Base-by-base conservation (phyloP, 75 land plant species). In the Picea sitchensis region DNA sequence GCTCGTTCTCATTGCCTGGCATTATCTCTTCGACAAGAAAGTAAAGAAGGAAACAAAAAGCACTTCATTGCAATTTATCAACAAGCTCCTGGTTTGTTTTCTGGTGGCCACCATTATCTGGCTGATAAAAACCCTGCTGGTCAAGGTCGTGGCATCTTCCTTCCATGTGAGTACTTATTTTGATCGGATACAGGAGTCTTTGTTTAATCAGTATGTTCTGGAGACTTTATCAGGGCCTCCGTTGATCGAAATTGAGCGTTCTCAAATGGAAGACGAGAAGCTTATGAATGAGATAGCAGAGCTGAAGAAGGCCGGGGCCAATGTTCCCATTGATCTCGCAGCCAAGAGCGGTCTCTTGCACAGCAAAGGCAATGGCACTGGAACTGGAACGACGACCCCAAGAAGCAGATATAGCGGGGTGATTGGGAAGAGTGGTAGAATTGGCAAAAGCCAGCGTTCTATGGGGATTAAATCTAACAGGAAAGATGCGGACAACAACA, bases 191-290 rank as follows among this genome's bases (percentile, higher is more conserved):
- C 85, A 92, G 80, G 92, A 92, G 72, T 73, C 87, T 12, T 65
- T 92, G 56, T 92, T 90, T 54, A 80, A 90, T 73, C 88, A 92
- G 51, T 92, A 88, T 78, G 73, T 90, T 17, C 76, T 92, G 57
- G 88, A 90, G 85, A 78, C 89, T 20, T 84, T 91, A 20, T 94
- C 91, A 1, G 92, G 94, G 44, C 91, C 87, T n/a, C 92, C 92
- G 0, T 67, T 86, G 71, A 58, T 88, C 30, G 88, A 87, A 76
- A 83, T 88, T 3, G 78, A 77, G 81, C n/a, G 71, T 0, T 60
- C 8, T 17, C 14, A 67, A 61, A 82, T 84, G 7, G 95, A 88
- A 47, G 76, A 74, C 23, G 83, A 84, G 58, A 88, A 80, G 85
- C 61, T 85, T 20, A 63, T 81, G 65, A 83, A 60, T 1, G 95